Conservation (phyloP, 306 rosid species). For the Prosopis cineraria region DNA sequence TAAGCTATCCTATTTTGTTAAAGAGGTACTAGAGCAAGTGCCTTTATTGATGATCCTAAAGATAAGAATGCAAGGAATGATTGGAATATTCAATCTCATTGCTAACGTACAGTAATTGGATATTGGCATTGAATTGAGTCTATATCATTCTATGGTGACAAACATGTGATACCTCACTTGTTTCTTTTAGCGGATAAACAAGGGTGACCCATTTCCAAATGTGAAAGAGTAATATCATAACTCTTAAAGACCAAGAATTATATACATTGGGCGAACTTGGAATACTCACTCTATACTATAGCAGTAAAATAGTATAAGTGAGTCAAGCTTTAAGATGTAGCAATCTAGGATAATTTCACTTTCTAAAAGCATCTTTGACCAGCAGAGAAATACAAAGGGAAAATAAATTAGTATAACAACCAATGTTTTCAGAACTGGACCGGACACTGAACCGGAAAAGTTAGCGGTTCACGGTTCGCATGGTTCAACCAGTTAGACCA, state of each 20-base stretch:
- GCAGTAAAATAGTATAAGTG: too few species aligned
- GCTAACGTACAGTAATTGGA: too few species aligned
- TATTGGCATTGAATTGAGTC: not conserved
- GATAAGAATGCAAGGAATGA: too few species aligned
- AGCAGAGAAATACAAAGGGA: conserved; percentile 11
- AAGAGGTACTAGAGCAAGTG: too few species aligned
- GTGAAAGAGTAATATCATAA: not conserved
- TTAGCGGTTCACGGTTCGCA: too few species aligned
- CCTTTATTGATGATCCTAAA: too few species aligned
- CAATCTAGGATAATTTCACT: conserved; percentile 15
- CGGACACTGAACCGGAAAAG: too few species aligned
- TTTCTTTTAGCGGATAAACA: not conserved
- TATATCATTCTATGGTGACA: not conserved
- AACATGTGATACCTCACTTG: not conserved
- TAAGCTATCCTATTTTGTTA: too few species aligned
- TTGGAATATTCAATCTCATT: too few species aligned
- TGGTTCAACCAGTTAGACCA: too few species aligned
- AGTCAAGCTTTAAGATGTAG: conserved; percentile 10
- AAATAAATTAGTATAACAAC: conserved; percentile 26
- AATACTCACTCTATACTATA: too few species aligned
- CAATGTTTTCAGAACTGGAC: too few species aligned
- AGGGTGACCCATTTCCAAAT: not conserved
- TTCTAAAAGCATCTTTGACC: conserved; percentile 27
- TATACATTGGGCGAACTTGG: not conserved
- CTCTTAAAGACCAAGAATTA: not conserved